Evolutionary conservation across 495 filamentous ascomycete species (phyloP).

Genomic region (Viridothelium virens): DNA sequence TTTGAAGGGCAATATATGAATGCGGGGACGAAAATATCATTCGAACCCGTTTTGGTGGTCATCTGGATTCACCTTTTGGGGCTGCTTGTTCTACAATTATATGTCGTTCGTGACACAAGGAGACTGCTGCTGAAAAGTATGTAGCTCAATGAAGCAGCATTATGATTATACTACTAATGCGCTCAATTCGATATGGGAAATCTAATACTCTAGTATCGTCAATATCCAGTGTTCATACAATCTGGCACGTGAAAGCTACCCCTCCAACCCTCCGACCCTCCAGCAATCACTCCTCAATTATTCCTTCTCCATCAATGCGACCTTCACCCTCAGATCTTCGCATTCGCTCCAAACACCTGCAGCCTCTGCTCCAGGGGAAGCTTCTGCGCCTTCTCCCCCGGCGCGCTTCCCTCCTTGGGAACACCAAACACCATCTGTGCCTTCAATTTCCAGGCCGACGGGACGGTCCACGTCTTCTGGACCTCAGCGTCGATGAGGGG

Average conservation of each 20-base stretch:
- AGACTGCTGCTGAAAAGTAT: background rate
- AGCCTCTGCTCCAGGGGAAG: constrained; percentile 6
- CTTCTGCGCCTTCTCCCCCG: constrained; percentile 8
- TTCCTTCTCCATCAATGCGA: constrained; percentile 10
- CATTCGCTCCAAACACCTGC: constrained; percentile 10
- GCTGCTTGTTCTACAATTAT: background rate
- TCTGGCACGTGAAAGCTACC: constrained; percentile 2
- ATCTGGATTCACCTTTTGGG: constrained; percentile 11
- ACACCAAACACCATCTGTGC: constrained; percentile 48
- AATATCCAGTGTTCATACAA: background rate
- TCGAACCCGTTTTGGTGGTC: background rate
- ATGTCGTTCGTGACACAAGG: constrained; percentile 2
- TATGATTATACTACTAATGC: background rate
- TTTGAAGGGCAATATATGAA: background rate
- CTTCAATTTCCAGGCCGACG: constrained; percentile 41
- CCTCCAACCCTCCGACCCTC: background rate
- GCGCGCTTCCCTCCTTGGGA: constrained; percentile 7
- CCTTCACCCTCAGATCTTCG: background rate
- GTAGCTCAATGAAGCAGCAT: background rate
- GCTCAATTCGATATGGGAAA: constrained; percentile 9
- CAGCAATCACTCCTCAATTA: constrained; percentile 10
- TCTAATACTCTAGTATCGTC: background rate
- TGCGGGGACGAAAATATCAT: background rate
- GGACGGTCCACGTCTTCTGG: constrained; percentile 41
- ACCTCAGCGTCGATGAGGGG: constrained; percentile 43